Evolutionary conservation across 495 filamentous ascomycete genomes (phyloP), one percentile per base, ranked within the genome.

Genomic region (Hypoxylon perforatum): DNA sequence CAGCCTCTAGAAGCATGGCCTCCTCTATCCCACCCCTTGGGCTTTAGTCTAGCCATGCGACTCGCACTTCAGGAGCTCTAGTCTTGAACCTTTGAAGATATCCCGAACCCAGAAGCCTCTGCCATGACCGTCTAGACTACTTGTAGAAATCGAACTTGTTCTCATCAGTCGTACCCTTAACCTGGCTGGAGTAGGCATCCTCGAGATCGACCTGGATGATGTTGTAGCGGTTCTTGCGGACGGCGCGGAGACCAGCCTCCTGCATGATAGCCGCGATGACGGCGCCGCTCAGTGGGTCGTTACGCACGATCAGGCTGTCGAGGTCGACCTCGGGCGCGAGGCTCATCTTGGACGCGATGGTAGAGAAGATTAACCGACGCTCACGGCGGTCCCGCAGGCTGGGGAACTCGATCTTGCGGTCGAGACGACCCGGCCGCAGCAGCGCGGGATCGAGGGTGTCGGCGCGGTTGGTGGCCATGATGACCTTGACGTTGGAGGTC

Each of bases 201-300:
- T 99, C 95, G 49, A 99, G 82, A 75, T 99, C 95, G 42, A 84
- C 85, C 80, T 98, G 96, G 71, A 99, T 97, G 75, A 99, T 98
- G 74, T 98, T 97, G 79, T 99, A 99, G 65, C 95, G 83, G 76
- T 99, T 99, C 87, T 99, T 99, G 72, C 95, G 85, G 50, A 99
- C 96, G 41, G 95, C 95, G 56, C 95, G 87, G 61, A 99, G 82
- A 62, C 95, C 95, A 36, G 95, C 96, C 79, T 99, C 95, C 78
- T 99, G 95, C 95, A 99, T 98, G 76, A 99, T 96, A 22, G 95
- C 95, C 17, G 95, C 95, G 78, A 99, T 99, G 65, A 98, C 89
- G 42, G 95, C 95, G 68, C 95, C 95, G 63, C 91, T 94, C 63
- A 99, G 78, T 1, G 95, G 94, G 77, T 99, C 95, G 72, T 98